A percentile compares a stretch with the other conserved stretches of the same genome.
These are phyloP conservation scores for Rhododendron griersonianum DNA, from an alignment of 148 eudicot species.

Conservation along the genomic window DNA sequence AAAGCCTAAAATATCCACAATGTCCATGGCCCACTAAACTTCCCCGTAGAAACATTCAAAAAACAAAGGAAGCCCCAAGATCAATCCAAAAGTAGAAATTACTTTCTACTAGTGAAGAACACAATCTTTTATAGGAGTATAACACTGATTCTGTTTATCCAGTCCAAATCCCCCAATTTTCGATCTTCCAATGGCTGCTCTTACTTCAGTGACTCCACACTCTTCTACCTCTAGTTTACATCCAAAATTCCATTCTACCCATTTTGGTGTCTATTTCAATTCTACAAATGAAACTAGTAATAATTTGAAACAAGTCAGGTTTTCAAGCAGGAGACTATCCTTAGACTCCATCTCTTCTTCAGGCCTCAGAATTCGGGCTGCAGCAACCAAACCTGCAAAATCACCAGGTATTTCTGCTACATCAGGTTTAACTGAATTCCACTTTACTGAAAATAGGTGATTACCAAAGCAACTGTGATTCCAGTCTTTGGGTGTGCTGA, in stretches of 20 bases:
- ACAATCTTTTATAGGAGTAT: neutral
- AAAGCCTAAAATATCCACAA: constrained; percentile 29
- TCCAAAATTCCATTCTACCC: constrained; percentile 28
- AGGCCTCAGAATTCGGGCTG: constrained; percentile 41
- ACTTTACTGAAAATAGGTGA: neutral
- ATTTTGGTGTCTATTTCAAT: constrained; percentile 20
- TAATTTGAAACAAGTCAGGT: neutral
- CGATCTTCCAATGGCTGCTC: constrained; percentile 35
- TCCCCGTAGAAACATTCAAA: constrained; percentile 1
- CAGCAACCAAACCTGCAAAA: constrained; percentile 92
- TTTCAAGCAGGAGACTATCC: neutral
- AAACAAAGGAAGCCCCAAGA: neutral
- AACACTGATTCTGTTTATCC: neutral
- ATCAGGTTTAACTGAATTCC: neutral
- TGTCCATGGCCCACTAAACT: neutral
- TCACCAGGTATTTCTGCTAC: constrained; percentile 68
- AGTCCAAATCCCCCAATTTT: neutral
- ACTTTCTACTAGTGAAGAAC: neutral
- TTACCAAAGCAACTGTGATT: neutral
- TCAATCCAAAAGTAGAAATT: neutral
- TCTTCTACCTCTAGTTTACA: constrained; percentile 45
- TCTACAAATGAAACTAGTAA: constrained; percentile 19
- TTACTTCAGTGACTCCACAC: constrained; percentile 34
- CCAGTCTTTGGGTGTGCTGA: constrained; percentile 11
- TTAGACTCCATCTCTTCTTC: constrained; percentile 8